Base-by-base conservation (phyloP, 371 early-diverging fungal genomes). In the Amoeboradix gromovi region DNA sequence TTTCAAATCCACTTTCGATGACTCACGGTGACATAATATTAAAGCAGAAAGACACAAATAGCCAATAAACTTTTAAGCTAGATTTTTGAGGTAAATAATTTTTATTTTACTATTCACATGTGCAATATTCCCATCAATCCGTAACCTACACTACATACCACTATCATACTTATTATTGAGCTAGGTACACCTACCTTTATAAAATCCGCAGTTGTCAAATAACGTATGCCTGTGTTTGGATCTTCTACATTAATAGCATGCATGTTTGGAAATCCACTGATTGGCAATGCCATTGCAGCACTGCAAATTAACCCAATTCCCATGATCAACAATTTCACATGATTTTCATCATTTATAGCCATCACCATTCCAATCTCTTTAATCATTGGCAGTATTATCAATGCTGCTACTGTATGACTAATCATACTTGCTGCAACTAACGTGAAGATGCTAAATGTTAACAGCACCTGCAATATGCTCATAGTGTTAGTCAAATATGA, bases 261-360 rank as follows among this genome's bases (percentile, higher is more conserved):
- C 91, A 95, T 93, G 74, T 95, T 95, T 0, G 96, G 96, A 77
- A 91, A 93, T 0, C 91, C 89, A 75, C 67, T 67, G 1, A 95
- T 89, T 0, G 92, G 94, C 1, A 95, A 77, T 0, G 89, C 94
- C 95, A 94, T 89, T 1, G 86, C 89, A n/a, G 81, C 84, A 1
- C 85, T 85, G 73, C 87, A 87, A 69, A 87, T 83, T 66, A 91
- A 75, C 12, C 87, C 87, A 1, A 86, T 80, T 66, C 84, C 85
- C 78, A 95, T 89, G 31, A 95, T 92, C 68, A 95, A 78, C 70
- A 92, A 79, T 29, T 88, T 78, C n/a, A 91, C 85, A 68, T 88
- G 85, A n/a, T 90, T 87, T 71, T 86, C 87, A 5, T 22, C 48
- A 22, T 48, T 48, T 48, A 5, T 48, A 17, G 84, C 81, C 70